Evolutionary conservation across 331 rosid genomes (phyloP), one percentile per base, ranked within the genome.

Genomic region (Telfairia occidentalis): DNA sequence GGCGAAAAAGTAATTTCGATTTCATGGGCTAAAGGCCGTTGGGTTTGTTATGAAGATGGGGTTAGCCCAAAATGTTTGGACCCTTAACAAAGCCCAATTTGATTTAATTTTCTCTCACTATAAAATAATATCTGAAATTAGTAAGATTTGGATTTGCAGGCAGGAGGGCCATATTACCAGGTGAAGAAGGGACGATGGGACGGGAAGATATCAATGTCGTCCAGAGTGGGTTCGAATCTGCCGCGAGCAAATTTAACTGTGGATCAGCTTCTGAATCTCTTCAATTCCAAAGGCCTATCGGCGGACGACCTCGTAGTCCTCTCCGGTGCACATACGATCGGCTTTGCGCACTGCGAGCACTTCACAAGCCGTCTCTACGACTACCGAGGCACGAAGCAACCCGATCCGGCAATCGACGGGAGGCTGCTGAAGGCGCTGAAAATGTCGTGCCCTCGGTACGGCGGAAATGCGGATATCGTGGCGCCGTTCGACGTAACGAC

Each of bases 131-230:
- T 63, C 29, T 66, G 30, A 66, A 64, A 38, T 1, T 24, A 66
- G 9, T 9, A 8, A 66, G 23, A 60, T 61, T 32, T 70, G 55
- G 23, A 60, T 61, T 32, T 70, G 55, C 84, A 93, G 98, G 94
- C 86, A 73, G 98, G 97, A 57, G 98, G 98, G 15, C 98, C 98
- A 3, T 86, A 85, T 80, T 90, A 93, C 83, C 90, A 82, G 85
- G 97, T 91, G 52, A 89, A 76, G 82, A 89, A 87, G 49, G 98
- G 98, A 18, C 85, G 97, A 82, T 91, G 97, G 97, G 98, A 93
- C 81, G 98, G 97, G 26, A 93, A 71, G 80, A 80, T 82, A 78
- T 93, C 98, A 74, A 82, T 75, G 94, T 97, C 97, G 75, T 87
- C 95, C 75, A 81, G 84, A 37, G 96, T 89, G 50, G 84, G 83